Percentiles rank a stretch among this genome's conserved stretches.
These are phyloP conservation scores for Pseudozyma sp. DNA, from an alignment of 1,284 basidiomycete species.

Conservation along the genomic window DNA sequence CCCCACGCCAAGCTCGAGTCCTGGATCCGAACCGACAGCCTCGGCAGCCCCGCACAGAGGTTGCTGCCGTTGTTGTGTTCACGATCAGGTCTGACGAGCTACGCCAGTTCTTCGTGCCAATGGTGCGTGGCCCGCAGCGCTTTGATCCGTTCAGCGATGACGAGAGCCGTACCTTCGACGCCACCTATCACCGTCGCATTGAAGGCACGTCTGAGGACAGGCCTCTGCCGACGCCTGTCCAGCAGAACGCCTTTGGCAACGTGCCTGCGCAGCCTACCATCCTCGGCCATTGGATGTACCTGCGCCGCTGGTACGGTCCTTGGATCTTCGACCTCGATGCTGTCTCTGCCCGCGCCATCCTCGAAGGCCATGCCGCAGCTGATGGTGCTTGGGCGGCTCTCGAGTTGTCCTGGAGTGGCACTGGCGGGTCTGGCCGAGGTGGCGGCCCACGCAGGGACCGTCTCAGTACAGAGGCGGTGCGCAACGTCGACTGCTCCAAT, in stretches of 20 bases:
- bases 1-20: too few species aligned
- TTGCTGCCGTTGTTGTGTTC: not conserved
- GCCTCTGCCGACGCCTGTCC: not conserved
- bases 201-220: slow-evolving; percentile 1
- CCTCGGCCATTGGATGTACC: slow-evolving; percentile 4
- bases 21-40: too few species aligned
- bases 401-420: slow-evolving; percentile 2
- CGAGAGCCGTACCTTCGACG: slow-evolving; percentile 1
- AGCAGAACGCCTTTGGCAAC: not conserved
- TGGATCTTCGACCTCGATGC: slow-evolving; percentile 19
- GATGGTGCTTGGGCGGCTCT: slow-evolving; percentile 1
- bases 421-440: not conserved
- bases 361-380: slow-evolving; percentile 9
- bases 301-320: slow-evolving; percentile 10
- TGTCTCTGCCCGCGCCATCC: slow-evolving; percentile 8
- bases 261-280: not conserved
- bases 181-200: not conserved
- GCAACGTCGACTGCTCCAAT: not conserved
- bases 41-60: not conserved
- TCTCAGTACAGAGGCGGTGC: not conserved
- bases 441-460: not conserved
- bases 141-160: slow-evolving; percentile 12
- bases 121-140: slow-evolving; percentile 13
- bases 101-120: slow-evolving; percentile 15
- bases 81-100: slow-evolving; percentile 1